Evolutionary conservation across 2,329 filamentous ascomycete genomes (phyloP).

Genomic region (Aspergillus costaricaensis): DNA sequence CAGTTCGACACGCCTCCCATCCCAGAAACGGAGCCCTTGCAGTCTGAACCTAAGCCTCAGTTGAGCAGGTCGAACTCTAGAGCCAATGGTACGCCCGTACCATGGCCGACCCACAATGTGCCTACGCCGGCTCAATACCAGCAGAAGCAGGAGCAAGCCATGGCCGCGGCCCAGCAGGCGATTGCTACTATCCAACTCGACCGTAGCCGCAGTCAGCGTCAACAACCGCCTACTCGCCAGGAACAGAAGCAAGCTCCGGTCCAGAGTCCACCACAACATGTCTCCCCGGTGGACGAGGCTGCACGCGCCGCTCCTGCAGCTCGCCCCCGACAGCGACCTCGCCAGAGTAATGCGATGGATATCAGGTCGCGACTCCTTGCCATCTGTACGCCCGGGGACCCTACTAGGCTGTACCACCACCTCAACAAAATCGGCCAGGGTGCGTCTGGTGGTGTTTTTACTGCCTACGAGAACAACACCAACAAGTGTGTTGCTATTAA

Average conservation of each 20-base stretch:
- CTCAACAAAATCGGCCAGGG: slow-evolving; percentile 97
- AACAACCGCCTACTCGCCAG: slow-evolving; percentile 56
- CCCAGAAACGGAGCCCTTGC: slow-evolving; percentile 58
- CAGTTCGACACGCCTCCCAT: slow-evolving; percentile 54
- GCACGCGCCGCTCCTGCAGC: slow-evolving; percentile 55
- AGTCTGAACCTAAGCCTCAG: slow-evolving; percentile 61
- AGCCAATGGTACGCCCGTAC: slow-evolving; percentile 56
- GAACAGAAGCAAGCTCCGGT: slow-evolving; percentile 47
- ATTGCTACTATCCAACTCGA: slow-evolving; percentile 69
- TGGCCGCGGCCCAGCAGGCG: slow-evolving; percentile 76
- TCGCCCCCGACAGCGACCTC: slow-evolving; percentile 73
- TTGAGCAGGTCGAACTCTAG: slow-evolving; percentile 70
- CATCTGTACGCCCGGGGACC: slow-evolving; percentile 89
- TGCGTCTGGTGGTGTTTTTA: slow-evolving; percentile 93
- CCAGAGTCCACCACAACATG: slow-evolving; percentile 40
- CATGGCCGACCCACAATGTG: slow-evolving; percentile 45
- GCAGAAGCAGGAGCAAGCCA: slow-evolving; percentile 81
- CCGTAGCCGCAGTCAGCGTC: slow-evolving; percentile 72
- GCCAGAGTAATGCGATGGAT: slow-evolving; percentile 79
- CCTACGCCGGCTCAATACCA: slow-evolving; percentile 49
- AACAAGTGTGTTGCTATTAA: slow-evolving; percentile 96
- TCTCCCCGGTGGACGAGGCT: slow-evolving; percentile 33
- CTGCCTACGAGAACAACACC: slow-evolving; percentile 78
- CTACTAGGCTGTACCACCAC: slow-evolving; percentile 80
- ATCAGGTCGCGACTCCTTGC: slow-evolving; percentile 80